Conservation (phyloP, 305 asterid genomes). For the Fraxinus ornus region DNA sequence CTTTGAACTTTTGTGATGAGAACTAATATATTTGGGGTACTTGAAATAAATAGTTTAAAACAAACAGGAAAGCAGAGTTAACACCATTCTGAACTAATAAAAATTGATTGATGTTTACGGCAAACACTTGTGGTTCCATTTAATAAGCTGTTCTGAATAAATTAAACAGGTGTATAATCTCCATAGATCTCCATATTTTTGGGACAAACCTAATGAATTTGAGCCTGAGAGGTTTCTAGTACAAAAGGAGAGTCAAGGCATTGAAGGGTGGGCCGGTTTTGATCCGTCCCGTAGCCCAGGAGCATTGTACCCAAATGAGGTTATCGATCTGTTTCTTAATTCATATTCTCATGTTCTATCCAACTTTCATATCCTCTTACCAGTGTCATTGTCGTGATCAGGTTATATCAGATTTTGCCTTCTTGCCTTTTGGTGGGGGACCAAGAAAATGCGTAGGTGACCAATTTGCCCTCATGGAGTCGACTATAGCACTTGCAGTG, state of each 20-base stretch:
- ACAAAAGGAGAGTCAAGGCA: constrained; percentile 47
- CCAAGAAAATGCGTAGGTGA: constrained; percentile 95
- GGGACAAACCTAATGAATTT: constrained; percentile 86
- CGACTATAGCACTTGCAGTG: constrained; percentile 77
- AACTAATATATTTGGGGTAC: not conserved
- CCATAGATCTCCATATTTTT: constrained; percentile 86
- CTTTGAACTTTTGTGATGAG: not conserved
- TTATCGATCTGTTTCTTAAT: constrained; percentile 16
- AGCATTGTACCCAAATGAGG: constrained; percentile 95
- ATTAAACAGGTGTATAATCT: constrained; percentile 77
- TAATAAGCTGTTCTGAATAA: constrained; percentile 1
- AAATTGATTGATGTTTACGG: not conserved
- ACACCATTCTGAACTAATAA: not conserved
- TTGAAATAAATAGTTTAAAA: not conserved
- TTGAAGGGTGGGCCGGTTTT: constrained; percentile 93
- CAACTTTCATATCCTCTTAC: not conserved
- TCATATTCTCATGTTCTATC: not conserved
- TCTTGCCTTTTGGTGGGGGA: constrained; percentile 98
- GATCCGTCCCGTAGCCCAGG: constrained; percentile 95
- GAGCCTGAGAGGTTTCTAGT: constrained; percentile 84
- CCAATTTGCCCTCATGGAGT: constrained; percentile 94
- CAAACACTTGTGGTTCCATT: not conserved
- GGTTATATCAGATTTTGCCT: constrained; percentile 79
- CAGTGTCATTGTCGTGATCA: constrained; percentile 28
- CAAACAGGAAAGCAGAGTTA: not conserved